A percentile compares a stretch with the other conserved stretches of the same genome.
Evolutionary conservation across 2,329 filamentous ascomycete species (phyloP).

Genomic region (Pseudocercospora cruenta): DNA sequence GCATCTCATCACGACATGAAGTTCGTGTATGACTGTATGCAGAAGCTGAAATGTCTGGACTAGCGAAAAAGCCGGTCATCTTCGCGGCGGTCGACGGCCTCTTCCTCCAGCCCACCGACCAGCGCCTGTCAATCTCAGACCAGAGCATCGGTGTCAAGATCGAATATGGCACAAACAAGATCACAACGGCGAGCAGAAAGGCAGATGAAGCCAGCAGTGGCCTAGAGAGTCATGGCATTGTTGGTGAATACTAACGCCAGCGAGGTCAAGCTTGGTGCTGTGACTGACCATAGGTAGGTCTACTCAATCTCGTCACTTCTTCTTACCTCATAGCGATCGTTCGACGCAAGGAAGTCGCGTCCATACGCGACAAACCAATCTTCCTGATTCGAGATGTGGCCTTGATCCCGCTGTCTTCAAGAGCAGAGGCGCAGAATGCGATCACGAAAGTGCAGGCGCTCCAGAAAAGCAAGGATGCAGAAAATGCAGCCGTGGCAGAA

Average conservation of each 20-base stretch:
- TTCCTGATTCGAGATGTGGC: constrained; percentile 89
- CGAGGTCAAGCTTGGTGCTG: neutral
- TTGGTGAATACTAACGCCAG: constrained; percentile 53
- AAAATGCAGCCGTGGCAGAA: constrained; percentile 24
- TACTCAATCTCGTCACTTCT: constrained; percentile 78
- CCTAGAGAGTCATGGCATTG: constrained; percentile 56
- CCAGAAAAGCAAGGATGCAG: constrained; percentile 9
- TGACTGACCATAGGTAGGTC: constrained; percentile 58
- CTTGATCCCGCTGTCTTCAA: constrained; percentile 82
- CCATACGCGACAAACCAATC: constrained; percentile 77
- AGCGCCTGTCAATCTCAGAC: constrained; percentile 44
- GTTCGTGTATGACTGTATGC: neutral
- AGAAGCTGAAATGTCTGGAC: constrained; percentile 64
- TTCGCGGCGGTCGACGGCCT: constrained; percentile 78
- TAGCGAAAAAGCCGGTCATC: constrained; percentile 79
- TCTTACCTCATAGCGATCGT: constrained; percentile 88
- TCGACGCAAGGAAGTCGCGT: constrained; percentile 82
- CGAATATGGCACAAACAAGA: constrained; percentile 52
- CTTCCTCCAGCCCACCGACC: constrained; percentile 71
- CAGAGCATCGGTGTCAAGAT: constrained; percentile 19
- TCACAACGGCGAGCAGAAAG: constrained; percentile 50
- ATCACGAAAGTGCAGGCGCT: constrained; percentile 35
- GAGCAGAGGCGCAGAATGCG: constrained; percentile 50
- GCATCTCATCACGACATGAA: neutral
- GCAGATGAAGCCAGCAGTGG: constrained; percentile 43